These are phyloP conservation scores for Fonsecaea erecta DNA, from an alignment of 2,329 filamentous ascomycete species.

Conservation along the genomic window DNA sequence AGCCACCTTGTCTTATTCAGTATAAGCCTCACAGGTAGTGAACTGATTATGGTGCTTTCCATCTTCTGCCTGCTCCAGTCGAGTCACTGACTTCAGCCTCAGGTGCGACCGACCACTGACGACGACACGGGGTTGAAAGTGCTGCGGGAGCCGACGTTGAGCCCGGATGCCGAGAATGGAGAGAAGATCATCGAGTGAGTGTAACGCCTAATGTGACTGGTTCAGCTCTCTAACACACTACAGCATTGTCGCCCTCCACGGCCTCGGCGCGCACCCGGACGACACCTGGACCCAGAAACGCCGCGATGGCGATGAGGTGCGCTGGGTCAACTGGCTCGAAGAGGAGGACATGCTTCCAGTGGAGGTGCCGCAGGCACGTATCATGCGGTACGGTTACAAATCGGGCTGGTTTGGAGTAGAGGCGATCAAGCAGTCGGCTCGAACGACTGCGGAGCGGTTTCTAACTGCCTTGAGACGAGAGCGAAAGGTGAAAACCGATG, in stretches of 20 bases:
- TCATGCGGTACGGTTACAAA: no score
- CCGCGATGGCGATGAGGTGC: not conserved
- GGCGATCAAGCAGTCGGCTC: no score
- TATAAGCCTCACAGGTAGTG: not conserved
- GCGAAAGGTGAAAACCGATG: no score
- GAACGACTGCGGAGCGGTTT: no score
- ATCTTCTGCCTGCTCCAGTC: slow-evolving; percentile 1
- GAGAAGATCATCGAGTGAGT: slow-evolving; percentile 5
- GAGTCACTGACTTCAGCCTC: slow-evolving; percentile 5
- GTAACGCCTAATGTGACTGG: not conserved
- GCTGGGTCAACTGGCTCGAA: no score
- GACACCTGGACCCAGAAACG: slow-evolving; percentile 15
- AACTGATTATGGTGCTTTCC: slow-evolving; percentile 2
- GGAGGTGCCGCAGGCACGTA: no score
- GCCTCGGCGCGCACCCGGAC: slow-evolving; percentile 16
- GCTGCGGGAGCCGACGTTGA: slow-evolving; percentile 8
- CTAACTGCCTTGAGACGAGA: no score
- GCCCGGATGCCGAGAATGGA: slow-evolving; percentile 6
- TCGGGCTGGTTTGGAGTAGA: no score
- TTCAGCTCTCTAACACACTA: not conserved
- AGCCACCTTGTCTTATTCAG: not conserved
- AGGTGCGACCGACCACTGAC: slow-evolving; percentile 4
- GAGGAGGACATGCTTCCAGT: no score
- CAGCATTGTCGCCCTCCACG: slow-evolving; percentile 20
- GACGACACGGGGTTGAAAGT: slow-evolving; percentile 6